phyloP scores from a whole-genome alignment of 768 basidiomycete genomes.

The Russula lepida region DNA sequence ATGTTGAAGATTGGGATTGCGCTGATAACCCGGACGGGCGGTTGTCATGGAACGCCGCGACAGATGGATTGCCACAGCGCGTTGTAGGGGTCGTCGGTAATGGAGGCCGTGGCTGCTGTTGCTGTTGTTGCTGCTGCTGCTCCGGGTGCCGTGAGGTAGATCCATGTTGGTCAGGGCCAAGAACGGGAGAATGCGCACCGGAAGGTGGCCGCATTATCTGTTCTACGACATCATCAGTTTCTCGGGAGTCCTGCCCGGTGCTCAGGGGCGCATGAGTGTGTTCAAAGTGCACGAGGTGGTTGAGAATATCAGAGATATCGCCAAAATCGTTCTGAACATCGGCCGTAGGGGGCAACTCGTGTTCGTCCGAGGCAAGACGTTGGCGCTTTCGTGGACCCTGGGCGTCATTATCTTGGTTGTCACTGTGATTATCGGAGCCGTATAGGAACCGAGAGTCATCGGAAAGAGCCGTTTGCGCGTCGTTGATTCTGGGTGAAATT shows the following conservation, averaged over 20 bases:
- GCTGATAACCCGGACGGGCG: neutral
- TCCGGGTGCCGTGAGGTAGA: neutral
- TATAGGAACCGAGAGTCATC: slow-evolving; percentile 27
- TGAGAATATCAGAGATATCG: slow-evolving; percentile 73
- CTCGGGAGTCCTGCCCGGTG: neutral
- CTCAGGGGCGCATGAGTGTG: slow-evolving; percentile 33
- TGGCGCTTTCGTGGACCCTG: slow-evolving; percentile 19
- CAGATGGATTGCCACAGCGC: neutral
- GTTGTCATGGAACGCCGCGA: slow-evolving; percentile 3
- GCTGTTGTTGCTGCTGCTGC: slow-evolving; percentile 10
- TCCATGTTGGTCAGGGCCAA: neutral
- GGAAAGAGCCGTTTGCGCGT: slow-evolving; percentile 17
- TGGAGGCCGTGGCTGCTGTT: neutral
- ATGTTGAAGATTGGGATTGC: slow-evolving; percentile 11
- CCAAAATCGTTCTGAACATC: slow-evolving; percentile 60
- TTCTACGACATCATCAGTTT: slow-evolving; percentile 13
- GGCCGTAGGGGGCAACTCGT: slow-evolving; percentile 29
- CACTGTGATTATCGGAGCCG: slow-evolving; percentile 32
- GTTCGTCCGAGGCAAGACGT: slow-evolving; percentile 24
- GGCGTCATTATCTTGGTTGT: slow-evolving; percentile 25
- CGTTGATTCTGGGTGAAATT: slow-evolving; percentile 8
- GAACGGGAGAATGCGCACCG: slow-evolving; percentile 7
- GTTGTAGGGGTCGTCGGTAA: neutral
- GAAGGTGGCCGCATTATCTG: slow-evolving; percentile 9
- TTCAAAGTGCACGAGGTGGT: slow-evolving; percentile 66